These are phyloP conservation scores for Eragrostis tef DNA, from an alignment of 202 grass and related monocot genomes.

Conservation along the genomic window DNA sequence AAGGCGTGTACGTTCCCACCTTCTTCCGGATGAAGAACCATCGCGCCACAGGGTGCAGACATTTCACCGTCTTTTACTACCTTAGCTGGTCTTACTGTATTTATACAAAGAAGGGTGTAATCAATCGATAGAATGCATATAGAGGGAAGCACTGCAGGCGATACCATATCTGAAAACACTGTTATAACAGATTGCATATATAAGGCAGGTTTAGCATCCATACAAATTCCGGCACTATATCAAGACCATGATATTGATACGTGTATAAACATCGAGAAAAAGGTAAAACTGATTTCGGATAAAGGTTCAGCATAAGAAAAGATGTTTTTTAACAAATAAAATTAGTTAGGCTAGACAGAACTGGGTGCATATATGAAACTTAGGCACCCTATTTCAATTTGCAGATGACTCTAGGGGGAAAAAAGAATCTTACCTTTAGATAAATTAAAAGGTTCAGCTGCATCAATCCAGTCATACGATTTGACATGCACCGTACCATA, in stretches of 20 bases:
- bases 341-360: background rate
- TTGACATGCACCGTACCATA: conserved; percentile 81
- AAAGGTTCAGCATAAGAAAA: background rate
- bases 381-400: background rate
- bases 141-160: background rate
- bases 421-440: conserved; percentile 53
- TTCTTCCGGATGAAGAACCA: conserved; percentile 60
- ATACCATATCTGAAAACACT: background rate
- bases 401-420: background rate
- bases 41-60: conserved; percentile 66
- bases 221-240: no score
- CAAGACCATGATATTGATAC: no score
- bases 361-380: background rate
- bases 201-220: background rate
- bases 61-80: conserved; percentile 72
- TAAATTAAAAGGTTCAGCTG: conserved; percentile 48
- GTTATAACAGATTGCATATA: background rate
- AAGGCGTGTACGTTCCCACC: conserved; percentile 79
- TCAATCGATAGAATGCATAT: background rate
- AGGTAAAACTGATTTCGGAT: background rate
- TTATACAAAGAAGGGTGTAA: background rate
- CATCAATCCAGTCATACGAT: conserved; percentile 84
- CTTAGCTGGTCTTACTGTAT: conserved; percentile 66
- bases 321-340: background rate
- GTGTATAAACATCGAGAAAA: background rate